These are phyloP conservation scores for Starmerella lactis-condensi DNA, from an alignment of 805 yeast species.

Conservation along the genomic window DNA sequence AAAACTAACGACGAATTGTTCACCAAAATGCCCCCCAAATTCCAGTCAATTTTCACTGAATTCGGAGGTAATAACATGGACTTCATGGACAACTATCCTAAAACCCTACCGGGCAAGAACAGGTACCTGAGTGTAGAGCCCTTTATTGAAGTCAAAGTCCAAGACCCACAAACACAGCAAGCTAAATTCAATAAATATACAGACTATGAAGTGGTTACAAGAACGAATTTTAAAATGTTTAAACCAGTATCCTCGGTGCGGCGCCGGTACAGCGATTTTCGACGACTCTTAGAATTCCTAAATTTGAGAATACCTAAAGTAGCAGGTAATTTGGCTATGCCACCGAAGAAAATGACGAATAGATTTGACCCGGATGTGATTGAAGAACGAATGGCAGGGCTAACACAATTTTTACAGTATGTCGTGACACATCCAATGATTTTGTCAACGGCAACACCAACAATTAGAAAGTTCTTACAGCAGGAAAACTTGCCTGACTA, in stretches of 20 bases:
- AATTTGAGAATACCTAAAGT: no score
- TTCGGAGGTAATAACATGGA: slow-evolving; percentile 4
- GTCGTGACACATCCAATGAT: slow-evolving; percentile 88
- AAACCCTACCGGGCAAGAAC: slow-evolving; percentile 34
- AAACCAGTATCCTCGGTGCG: slow-evolving; percentile 48
- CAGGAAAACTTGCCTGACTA: slow-evolving; percentile 32
- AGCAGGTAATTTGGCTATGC: slow-evolving; percentile 63
- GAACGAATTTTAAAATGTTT: slow-evolving; percentile 84
- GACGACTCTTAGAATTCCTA: slow-evolving; percentile 50
- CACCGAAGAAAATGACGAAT: slow-evolving; percentile 69
- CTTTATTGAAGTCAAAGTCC: slow-evolving; percentile 77
- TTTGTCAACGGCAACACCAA: slow-evolving; percentile 54
- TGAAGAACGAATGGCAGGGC: slow-evolving; percentile 63
- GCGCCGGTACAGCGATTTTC: slow-evolving; percentile 81
- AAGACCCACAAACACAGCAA: slow-evolving; percentile 61
- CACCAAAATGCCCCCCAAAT: slow-evolving; percentile 17
- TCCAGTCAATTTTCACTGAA: slow-evolving; percentile 20
- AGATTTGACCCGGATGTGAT: slow-evolving; percentile 68
- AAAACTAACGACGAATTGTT: no score
- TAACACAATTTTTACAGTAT: slow-evolving; percentile 54
- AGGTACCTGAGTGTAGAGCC: slow-evolving; percentile 94
- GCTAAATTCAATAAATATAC: slow-evolving; percentile 52
- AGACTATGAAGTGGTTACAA: slow-evolving; percentile 76
- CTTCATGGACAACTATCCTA: background rate
- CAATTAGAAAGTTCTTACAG: slow-evolving; percentile 59